Conservation (phyloP, 2,329 filamentous ascomycete genomes). For the Botryotinia narcissicola region DNA sequence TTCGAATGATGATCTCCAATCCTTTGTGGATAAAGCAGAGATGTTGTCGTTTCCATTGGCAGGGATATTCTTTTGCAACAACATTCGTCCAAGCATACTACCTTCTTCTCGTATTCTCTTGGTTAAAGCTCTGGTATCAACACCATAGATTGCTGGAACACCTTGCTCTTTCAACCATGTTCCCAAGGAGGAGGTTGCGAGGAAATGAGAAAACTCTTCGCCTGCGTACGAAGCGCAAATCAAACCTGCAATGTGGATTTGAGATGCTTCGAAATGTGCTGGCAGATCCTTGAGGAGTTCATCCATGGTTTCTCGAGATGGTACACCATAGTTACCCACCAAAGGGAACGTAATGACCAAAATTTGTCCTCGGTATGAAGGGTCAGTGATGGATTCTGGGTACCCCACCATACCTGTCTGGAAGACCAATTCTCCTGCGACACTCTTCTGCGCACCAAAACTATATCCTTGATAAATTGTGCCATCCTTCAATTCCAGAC, state of each 20-base stretch:
- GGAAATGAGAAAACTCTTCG: conserved; percentile 92
- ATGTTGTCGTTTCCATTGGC: conserved; percentile 46
- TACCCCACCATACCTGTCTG: conserved; percentile 99
- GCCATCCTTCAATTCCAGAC: conserved; percentile 91
- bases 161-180: conserved; percentile 96
- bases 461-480: conserved; percentile 89
- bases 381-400: conserved; percentile 87
- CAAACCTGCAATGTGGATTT: conserved; percentile 92
- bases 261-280: conserved; percentile 85
- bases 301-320: conserved; percentile 80
- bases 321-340: conserved; percentile 96
- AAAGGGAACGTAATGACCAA: conserved; percentile 94
- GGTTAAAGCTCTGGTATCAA: conserved; percentile 90
- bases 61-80: conserved; percentile 62
- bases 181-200: conserved; percentile 86
- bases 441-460: conserved; percentile 92
- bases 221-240: conserved; percentile 89
- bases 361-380: conserved; percentile 88
- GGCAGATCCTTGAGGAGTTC: conserved; percentile 81
- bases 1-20: conserved; percentile 64
- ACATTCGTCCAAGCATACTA: conserved; percentile 91
- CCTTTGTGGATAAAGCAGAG: conserved; percentile 42
- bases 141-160: conserved; percentile 88
- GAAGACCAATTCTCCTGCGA: conserved; percentile 96
- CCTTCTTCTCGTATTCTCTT: conserved; percentile 92